Conservation (phyloP, 257 asterid species). For the Petunia axillaris region DNA sequence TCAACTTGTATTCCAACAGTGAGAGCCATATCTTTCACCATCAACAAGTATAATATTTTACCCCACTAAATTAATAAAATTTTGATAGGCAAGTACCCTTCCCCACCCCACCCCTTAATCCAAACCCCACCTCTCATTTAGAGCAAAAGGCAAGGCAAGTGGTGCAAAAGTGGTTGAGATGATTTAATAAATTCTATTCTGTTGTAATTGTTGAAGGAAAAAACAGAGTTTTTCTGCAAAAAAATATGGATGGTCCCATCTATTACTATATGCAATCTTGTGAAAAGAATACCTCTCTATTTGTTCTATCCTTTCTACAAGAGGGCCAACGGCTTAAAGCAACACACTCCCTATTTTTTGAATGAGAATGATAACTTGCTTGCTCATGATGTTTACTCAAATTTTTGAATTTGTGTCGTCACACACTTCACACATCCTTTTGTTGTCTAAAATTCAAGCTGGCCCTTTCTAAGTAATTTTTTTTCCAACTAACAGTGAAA, state of each 20-base stretch:
- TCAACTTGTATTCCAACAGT: not conserved
- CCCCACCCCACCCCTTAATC: not conserved
- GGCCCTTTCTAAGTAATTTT: too few relatives aligned
- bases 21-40: not conserved
- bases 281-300: too few relatives aligned
- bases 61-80: not conserved
- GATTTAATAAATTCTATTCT: conserved; percentile 12
- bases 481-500: too few relatives aligned
- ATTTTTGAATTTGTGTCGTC: too few relatives aligned
- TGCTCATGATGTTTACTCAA: too few relatives aligned
- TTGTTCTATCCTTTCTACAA: too few relatives aligned
- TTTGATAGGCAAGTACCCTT: not conserved
- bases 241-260: not conserved
- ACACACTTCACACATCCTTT: too few relatives aligned
- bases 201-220: not conserved
- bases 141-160: conserved; percentile 25
- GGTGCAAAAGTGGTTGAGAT: conserved; percentile 25
- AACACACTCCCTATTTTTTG: too few relatives aligned
- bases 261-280: too few relatives aligned
- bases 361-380: too few relatives aligned
- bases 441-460: too few relatives aligned
- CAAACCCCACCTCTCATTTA: conserved; percentile 22
- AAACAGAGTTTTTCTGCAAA: conserved; percentile 1
- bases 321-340: too few relatives aligned
- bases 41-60: not conserved